Evolutionary conservation across 805 yeast species (phyloP), one percentile per base, ranked within the genome.

Genomic region (Metschnikowia santaceciliae): DNA sequence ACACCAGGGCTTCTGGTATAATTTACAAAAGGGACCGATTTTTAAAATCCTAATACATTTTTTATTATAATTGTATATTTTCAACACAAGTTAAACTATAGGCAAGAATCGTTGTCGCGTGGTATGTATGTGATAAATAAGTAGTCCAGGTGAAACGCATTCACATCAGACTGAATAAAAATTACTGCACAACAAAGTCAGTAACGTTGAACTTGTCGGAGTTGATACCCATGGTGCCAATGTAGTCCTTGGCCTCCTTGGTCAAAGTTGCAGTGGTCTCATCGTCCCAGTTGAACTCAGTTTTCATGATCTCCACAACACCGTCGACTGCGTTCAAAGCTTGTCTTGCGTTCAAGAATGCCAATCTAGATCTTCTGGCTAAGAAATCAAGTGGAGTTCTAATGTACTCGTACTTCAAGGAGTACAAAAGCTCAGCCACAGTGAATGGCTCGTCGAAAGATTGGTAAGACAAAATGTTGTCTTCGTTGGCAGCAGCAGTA

Each of bases 341-440:
- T 57, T 86, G 90, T 67, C 82, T 82, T 39, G 94, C 88, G 71
- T 91, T 91, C 66, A 91, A 77, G 75, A 90, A 92, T 2, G 96
- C 96, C 66, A 89, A 82, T 71, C 98, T 83, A 48, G 92, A 84
- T 78, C 98, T 86, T 77, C 97, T 86, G 50, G 96, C 89, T 58
- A 91, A 76, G 77, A 91, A 90, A 70, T 91, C 98, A 51, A 85
- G 74, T 43, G 96, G 95, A 11, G 91, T 87, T 72, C 95, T 80
- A 40, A 89, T 82, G 68, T 90, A 89, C 74, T 91, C 98, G 70
- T 88, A 80, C 54, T 81, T 74, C 60, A 90, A 76, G 11, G 90
- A 84, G 72, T 90, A 92, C 64, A 83, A 78, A 68, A 92, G 78
- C 74, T 91, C 98, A 48, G 94, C 97, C 62, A 90, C 80, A 50